Percentiles rank a stretch among this genome's conserved stretches.
Conservation (phyloP, 257 asterid genomes). For the Paulownia fortunei region DNA sequence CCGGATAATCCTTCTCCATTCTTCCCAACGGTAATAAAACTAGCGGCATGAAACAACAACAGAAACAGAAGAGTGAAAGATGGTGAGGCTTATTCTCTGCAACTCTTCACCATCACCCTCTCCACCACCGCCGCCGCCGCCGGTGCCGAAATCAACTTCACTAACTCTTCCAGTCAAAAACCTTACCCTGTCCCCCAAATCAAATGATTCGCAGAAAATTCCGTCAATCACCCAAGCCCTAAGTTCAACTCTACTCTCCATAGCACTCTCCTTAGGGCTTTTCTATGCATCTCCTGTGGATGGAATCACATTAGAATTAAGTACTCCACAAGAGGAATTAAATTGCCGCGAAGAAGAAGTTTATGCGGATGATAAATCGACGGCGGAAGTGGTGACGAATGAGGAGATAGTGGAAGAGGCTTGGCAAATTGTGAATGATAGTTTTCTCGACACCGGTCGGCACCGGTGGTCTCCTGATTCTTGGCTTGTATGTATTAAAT, state of each 20-base stretch:
- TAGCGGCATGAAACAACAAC: conserved; percentile 20
- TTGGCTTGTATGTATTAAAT: conserved; percentile 65
- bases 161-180: not conserved
- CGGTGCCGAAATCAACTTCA: conserved; percentile 14
- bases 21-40: conserved; percentile 24
- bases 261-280: conserved; percentile 67
- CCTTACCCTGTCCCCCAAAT: not conserved
- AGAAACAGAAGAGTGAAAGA: conserved; percentile 33
- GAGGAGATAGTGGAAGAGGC: conserved; percentile 91
- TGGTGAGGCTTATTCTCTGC: conserved; percentile 57
- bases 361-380: conserved; percentile 35
- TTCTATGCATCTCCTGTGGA: conserved; percentile 53
- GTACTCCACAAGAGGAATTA: conserved; percentile 37
- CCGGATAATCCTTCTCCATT: conserved; percentile 13
- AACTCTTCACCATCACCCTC: conserved; percentile 40
- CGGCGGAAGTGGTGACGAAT: conserved; percentile 56
- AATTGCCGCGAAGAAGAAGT: conserved; percentile 64
- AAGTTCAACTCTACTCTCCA: conserved; percentile 53
- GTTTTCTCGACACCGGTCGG: conserved; percentile 71
- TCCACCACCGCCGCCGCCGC: conserved; percentile 29
- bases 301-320: conserved; percentile 42
- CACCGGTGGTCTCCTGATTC: conserved; percentile 77
- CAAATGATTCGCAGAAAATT: conserved; percentile 22
- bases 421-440: conserved; percentile 91
- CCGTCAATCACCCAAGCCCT: conserved; percentile 37